phyloP scores from a whole-genome alignment of 176 grass and related monocot species.

The Raddia distichophylla region DNA sequence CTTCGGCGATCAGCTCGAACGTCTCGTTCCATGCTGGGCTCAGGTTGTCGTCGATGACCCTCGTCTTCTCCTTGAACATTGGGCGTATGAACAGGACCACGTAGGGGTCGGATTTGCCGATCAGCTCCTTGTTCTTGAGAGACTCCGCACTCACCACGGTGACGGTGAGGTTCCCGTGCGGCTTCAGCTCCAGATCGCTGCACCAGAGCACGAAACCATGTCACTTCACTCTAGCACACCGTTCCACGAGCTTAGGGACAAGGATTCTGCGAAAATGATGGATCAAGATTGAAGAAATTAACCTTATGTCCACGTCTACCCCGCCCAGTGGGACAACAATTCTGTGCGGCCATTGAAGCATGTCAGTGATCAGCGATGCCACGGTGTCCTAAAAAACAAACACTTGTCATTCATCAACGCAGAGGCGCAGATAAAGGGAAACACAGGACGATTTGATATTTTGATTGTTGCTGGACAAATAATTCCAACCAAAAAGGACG shows the following conservation, averaged over 20 bases:
- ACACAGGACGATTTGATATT: background rate
- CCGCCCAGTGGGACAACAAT: slow-evolving; percentile 92
- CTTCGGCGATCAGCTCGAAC: slow-evolving; percentile 78
- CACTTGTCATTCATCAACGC: background rate
- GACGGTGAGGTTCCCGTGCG: slow-evolving; percentile 78
- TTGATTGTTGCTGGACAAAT: background rate
- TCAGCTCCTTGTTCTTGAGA: slow-evolving; percentile 93
- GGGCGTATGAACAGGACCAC: slow-evolving; percentile 83
- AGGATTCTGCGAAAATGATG: slow-evolving; percentile 1
- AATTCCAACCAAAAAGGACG: slow-evolving; percentile 4
- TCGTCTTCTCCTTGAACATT: slow-evolving; percentile 96
- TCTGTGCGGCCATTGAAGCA: slow-evolving; percentile 98
- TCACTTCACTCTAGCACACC: slow-evolving; percentile 7
- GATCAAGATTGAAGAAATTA: background rate
- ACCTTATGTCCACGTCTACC: slow-evolving; percentile 82
- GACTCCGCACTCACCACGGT: slow-evolving; percentile 67
- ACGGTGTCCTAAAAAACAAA: slow-evolving; percentile 72
- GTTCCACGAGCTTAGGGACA: background rate
- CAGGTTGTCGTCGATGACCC: slow-evolving; percentile 84
- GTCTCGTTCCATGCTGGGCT: slow-evolving; percentile 90
- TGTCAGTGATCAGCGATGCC: slow-evolving; percentile 85
- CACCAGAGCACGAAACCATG: slow-evolving; percentile 30
- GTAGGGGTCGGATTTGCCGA: slow-evolving; percentile 98
- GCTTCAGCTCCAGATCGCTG: slow-evolving; percentile 96
- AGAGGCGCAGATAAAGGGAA: slow-evolving; percentile 3